Evolutionary conservation across 495 filamentous ascomycete species (phyloP), one percentile per base, ranked within the genome.

Genomic region (Trichocladium uniseriatum): DNA sequence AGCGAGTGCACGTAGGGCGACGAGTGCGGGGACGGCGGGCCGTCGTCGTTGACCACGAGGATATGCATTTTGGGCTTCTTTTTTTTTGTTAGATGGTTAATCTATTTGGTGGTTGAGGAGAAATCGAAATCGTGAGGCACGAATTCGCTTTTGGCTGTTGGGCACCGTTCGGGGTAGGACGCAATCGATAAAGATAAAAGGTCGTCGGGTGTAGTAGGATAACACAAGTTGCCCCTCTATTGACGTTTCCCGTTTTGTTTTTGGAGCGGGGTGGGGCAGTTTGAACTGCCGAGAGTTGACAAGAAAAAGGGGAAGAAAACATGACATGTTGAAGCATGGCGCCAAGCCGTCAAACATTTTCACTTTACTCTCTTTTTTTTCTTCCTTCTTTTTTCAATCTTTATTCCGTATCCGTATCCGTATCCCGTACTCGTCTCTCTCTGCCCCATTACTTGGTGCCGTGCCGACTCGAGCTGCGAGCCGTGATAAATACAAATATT

Each of bases 1-100:
- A 95, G 81, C 29, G 85, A 82, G 70, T 94, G 89, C 52, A 96
- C 78, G 59, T 98, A 97, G 4, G 92, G 92, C 2, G 89, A 95
- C 28, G 89, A 91, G 61, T 88, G 79, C 43, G 84, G 79, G 27
- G 86, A 94, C 54, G 92, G 92, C 35, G 92, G 92, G 16, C 92
- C 92, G 73, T 98, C 92, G 70, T 98, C 92, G 75, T 98, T 98
- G 45, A 69, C 69, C 15, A 75, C 53, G 59, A 64, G 61, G 51
- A 71, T 66, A 58, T 72, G 68, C 71, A 75, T 72, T 27, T 40
- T 55, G 18, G 29, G 21, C 15, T 37, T 47, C 19, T 47, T 24
- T 14, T 22, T 27, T 45, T 7, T 15, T 27, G 24, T n/a, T n/a
- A n/a, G n/a, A n/a, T n/a, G n/a, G n/a, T n/a, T n/a, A n/a, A n/a